A percentile compares a stretch with the other conserved stretches of the same genome.
These are phyloP conservation scores for Pyrenochaeta sp. DNA, from an alignment of 2,329 filamentous ascomycete genomes.

Conservation along the genomic window DNA sequence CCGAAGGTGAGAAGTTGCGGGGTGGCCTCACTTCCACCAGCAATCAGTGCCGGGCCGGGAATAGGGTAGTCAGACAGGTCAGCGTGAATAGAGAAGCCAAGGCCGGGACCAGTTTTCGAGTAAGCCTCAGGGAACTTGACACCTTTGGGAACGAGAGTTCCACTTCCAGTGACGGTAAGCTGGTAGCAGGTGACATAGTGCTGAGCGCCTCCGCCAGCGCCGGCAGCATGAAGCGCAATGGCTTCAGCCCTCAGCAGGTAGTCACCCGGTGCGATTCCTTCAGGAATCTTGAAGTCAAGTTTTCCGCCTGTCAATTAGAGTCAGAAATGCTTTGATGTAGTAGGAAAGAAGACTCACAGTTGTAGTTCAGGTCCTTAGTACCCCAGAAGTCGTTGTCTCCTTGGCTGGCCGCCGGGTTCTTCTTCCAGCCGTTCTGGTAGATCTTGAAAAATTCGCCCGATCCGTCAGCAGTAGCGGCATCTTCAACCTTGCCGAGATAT, in stretches of 20 bases:
- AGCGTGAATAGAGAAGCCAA: slow-evolving; percentile 55
- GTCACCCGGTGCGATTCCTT: slow-evolving; percentile 52
- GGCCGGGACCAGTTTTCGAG: slow-evolving; percentile 50
- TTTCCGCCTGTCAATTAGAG: slow-evolving; percentile 22
- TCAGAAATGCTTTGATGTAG: neutral
- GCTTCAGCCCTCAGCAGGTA: slow-evolving; percentile 58
- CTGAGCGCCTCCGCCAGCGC: slow-evolving; percentile 51
- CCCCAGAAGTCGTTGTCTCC: slow-evolving; percentile 52
- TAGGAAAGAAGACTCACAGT: slow-evolving; percentile 30
- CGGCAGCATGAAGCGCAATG: slow-evolving; percentile 56
- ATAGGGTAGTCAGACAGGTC: slow-evolving; percentile 49
- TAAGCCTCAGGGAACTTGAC: slow-evolving; percentile 60
- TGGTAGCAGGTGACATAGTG: slow-evolving; percentile 58
- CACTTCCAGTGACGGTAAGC: slow-evolving; percentile 50
- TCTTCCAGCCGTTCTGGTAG: slow-evolving; percentile 51
- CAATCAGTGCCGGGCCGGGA: slow-evolving; percentile 49
- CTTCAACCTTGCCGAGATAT: slow-evolving; percentile 56
- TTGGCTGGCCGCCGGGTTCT: slow-evolving; percentile 45
- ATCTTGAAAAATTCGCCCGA: slow-evolving; percentile 61
- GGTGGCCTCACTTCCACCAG: slow-evolving; percentile 36
- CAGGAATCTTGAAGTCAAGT: slow-evolving; percentile 47
- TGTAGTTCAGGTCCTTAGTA: slow-evolving; percentile 54
- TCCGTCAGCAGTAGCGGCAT: slow-evolving; percentile 54
- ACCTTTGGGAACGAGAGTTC: slow-evolving; percentile 46
- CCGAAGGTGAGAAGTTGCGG: slow-evolving; percentile 37